Evolutionary conservation across 192 early-diverging fungal species (phyloP), one percentile per base, ranked within the genome.

Genomic region (Coemansia sp.): DNA sequence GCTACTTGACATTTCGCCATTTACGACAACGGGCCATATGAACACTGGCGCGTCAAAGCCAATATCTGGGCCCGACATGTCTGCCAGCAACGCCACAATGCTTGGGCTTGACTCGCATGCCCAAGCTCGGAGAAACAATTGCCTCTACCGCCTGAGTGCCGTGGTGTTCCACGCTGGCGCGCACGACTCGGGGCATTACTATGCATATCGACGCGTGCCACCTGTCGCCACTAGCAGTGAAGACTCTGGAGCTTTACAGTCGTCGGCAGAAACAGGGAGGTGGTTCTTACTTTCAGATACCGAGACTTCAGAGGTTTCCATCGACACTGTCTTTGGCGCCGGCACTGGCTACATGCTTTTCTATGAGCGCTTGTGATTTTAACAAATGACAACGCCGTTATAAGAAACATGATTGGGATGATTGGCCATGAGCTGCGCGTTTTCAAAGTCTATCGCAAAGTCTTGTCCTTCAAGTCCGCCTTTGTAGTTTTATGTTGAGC

Each of bases 131-230:
- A 45, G 41, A 29, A 61, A 58, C 33, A 67, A 64, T 55, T 70
- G 78, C 27, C 57, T 71, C 19, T 97, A 95, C 59, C 81, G 81
- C 8, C 72, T 97, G 13, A 79, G 68, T 25, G 82, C 91, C 8
- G 86, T 93, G 4, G 85, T 97, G 19, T 77, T 93, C 2, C 95
- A 98, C 59, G 74, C 83, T 21, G 95, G 95, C 5, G 74, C 68
- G 1, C 95, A 98, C 66, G 81, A 94, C 33, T 86, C 82, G 3
- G 95, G 95, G 6, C 95, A 98, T 52, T 98, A 91, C 81, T 81
- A 90, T 23, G 87, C 91, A 0, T 95, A 93, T 63, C 81, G 94
- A 18, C 67, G 85, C 3, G 81, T 86, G 3, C 18, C 41, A 8
- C 26, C 42, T 13, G 35, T 14, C 41, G 22, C 31, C 8, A 22